Percentiles rank a stretch among this genome's conserved stretches.
These are phyloP conservation scores for Pisolithus orientalis DNA, from an alignment of 768 basidiomycete species.

Conservation along the genomic window DNA sequence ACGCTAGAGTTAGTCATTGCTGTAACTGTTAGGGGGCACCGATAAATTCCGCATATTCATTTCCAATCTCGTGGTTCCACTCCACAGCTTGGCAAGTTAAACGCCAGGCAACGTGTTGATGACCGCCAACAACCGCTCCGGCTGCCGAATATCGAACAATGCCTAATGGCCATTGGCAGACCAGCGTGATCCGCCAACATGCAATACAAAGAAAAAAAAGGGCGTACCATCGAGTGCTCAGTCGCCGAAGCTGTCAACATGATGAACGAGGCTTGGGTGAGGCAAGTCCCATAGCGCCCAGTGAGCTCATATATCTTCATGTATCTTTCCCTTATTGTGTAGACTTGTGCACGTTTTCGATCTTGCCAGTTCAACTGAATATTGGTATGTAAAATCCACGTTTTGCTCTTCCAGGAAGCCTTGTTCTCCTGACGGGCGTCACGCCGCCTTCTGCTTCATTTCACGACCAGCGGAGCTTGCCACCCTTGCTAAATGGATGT, in stretches of 20 bases:
- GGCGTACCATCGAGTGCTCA: neutral
- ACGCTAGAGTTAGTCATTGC: no score
- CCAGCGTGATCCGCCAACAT: neutral
- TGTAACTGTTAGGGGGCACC: no score
- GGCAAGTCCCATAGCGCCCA: neutral
- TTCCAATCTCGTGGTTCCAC: neutral
- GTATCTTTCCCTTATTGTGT: neutral
- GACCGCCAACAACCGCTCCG: neutral
- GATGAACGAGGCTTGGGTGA: neutral
- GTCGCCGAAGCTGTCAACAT: neutral
- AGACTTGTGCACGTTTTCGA: neutral
- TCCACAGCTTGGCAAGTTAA: neutral
- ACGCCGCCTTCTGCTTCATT: constrained; percentile 5
- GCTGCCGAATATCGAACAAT: neutral
- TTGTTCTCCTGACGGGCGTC: neutral
- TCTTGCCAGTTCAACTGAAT: neutral
- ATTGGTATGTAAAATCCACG: neutral
- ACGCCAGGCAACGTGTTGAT: neutral
- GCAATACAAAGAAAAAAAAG: neutral
- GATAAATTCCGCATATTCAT: no score
- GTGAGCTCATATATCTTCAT: neutral
- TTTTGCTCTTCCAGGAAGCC: neutral
- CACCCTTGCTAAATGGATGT: constrained; percentile 15
- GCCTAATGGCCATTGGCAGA: neutral
- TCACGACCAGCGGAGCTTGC: constrained; percentile 5